Base-by-base conservation (phyloP, 441 rosid genomes). In the Isatis lusitanica region DNA sequence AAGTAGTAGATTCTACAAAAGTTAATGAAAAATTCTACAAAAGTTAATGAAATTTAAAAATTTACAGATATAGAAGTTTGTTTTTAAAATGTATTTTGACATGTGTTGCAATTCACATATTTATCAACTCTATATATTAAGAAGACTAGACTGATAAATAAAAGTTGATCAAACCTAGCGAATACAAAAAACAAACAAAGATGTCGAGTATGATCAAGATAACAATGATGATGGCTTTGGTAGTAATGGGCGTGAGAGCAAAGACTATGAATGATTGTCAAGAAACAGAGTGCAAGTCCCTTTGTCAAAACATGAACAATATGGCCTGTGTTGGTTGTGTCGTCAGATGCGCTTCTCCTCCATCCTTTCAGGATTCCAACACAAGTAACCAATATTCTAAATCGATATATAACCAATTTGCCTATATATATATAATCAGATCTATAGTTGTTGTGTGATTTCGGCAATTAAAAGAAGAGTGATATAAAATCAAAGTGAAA, bases 211-310 rank as follows among this genome's bases (percentile, higher is more conserved):
- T 36, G 46, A 33, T 42, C 16, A 56, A 56, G 33, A 55, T 42
- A 10, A 68, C 17, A 8, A 56, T 68, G 63, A 55, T 68, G 43
- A 42, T 68, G 31, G 62, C 71, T 67, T 26, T 39, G 13, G 16
- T 39, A 24, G 28, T 53, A 40, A 40, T 40, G 51, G 35, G 28
- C 12, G 71, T 52, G 56, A 16, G 28, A n/a, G 66, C 74, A 58
- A 18, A 58, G 17, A 58, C 66, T 9, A 57, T 13, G 57, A 31
- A 0, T 4, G 56, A 57, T 6, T 68, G 64, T 68, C 30, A 1
- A 30, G 53, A 55, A 68, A 55, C 6, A 15, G 31, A 68, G 13
- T 68, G 72, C 43, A 68, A 68, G 31, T 55, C 43, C 3, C 52
- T 15, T 0, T 68, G 72, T 31, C 35, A 31, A 31, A 31, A 5